phyloP scores from a whole-genome alignment of 768 basidiomycete species.

The Leccinum longicurvipes region DNA sequence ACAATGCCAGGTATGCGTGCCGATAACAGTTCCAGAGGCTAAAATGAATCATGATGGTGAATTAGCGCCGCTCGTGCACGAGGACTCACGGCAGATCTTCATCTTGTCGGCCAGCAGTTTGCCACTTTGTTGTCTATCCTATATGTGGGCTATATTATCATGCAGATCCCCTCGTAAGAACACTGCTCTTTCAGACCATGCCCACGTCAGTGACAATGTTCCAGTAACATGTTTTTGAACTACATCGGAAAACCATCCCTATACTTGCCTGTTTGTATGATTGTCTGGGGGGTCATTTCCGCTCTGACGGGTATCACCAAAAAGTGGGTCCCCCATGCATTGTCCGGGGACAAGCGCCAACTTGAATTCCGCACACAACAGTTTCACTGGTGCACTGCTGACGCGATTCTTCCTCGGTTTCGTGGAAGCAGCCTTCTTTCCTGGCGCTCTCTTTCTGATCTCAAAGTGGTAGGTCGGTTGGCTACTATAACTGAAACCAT shows the following conservation, averaged over 20 bases:
- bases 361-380: slow-evolving; percentile 9
- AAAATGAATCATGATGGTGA: background rate
- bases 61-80: slow-evolving; percentile 63
- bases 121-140: slow-evolving; percentile 66
- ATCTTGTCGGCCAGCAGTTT: slow-evolving; percentile 59
- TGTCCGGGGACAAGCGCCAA: background rate
- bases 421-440: slow-evolving; percentile 48
- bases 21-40: background rate
- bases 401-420: slow-evolving; percentile 56
- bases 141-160: slow-evolving; percentile 53
- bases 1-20: slow-evolving; percentile 55
- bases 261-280: slow-evolving; percentile 65
- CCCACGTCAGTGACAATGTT: background rate
- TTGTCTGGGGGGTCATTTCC: slow-evolving; percentile 65
- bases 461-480: slow-evolving; percentile 32
- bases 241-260: slow-evolving; percentile 64
- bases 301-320: slow-evolving; percentile 39
- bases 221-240: slow-evolving; percentile 71
- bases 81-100: slow-evolving; percentile 64
- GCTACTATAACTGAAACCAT: slow-evolving; percentile 28
- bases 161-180: slow-evolving; percentile 41
- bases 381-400: slow-evolving; percentile 40
- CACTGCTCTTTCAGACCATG: background rate
- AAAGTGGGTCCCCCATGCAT: slow-evolving; percentile 20
- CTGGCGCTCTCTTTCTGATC: slow-evolving; percentile 40